Conservation (phyloP, 139 green algal genomes). For the Astrephomene gubernaculifera region DNA sequence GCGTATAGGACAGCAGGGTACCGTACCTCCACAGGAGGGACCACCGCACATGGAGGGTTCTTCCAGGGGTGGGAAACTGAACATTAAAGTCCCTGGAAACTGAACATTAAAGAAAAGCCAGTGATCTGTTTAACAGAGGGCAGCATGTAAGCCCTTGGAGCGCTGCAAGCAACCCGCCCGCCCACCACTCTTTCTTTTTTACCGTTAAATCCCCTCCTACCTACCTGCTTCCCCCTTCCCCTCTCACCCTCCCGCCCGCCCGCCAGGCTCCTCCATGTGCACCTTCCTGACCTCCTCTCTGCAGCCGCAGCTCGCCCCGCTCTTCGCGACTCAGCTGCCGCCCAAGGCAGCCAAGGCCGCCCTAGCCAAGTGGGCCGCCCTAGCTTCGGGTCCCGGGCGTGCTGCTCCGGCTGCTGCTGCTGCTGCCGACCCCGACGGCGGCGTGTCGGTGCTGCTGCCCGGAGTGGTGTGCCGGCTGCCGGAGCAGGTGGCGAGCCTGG, state of each 20-base stretch:
- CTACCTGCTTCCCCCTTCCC: too few relatives aligned
- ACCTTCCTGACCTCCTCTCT: conserved; percentile 5
- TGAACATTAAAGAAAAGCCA: too few relatives aligned
- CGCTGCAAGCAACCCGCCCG: too few relatives aligned
- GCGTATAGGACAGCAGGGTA: too few relatives aligned
- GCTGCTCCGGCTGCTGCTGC: not conserved
- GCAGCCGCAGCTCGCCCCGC: conserved; percentile 60
- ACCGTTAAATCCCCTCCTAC: too few relatives aligned
- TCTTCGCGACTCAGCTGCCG: conserved; percentile 52
- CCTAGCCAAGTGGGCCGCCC: conserved; percentile 27
- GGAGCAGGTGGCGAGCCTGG: conserved; percentile 11
- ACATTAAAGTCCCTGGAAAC: too few relatives aligned
- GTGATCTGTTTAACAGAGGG: too few relatives aligned
- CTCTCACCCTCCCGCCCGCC: not conserved
- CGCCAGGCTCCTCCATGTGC: conserved; percentile 40
- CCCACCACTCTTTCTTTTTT: too few relatives aligned
- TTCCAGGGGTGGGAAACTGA: too few relatives aligned
- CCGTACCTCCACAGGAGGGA: too few relatives aligned
- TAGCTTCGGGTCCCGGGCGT: not conserved
- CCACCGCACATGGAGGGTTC: too few relatives aligned
- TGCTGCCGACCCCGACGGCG: not conserved
- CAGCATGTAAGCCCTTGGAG: too few relatives aligned
- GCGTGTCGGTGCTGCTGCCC: conserved; percentile 32
- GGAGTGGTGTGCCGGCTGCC: conserved; percentile 37
- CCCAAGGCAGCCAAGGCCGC: conserved; percentile 32